phyloP scores from a whole-genome alignment of 208 protist species.

The Kentomonas sorsogonicus region DNA sequence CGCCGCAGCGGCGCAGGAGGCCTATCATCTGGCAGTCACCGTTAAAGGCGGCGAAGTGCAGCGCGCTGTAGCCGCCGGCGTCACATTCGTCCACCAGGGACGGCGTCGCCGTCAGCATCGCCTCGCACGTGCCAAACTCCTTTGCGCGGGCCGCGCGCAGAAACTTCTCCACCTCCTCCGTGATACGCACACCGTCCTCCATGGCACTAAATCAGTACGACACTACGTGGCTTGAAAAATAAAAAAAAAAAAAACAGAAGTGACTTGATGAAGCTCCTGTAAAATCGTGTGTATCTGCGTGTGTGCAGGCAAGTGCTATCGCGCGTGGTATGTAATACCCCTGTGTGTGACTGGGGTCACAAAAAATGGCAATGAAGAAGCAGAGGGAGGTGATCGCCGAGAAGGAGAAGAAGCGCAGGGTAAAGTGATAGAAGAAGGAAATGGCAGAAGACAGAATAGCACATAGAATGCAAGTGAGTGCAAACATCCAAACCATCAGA shows the following conservation, averaged over 20 bases:
- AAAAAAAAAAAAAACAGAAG: slow-evolving; percentile 3
- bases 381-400: no score
- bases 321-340: no score
- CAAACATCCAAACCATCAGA: no score
- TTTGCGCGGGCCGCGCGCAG: slow-evolving; percentile 61
- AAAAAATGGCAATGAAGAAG: no score
- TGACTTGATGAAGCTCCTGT: not conserved
- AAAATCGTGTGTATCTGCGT: not conserved
- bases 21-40: slow-evolving; percentile 67
- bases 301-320: no score
- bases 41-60: slow-evolving; percentile 89
- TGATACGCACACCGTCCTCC: slow-evolving; percentile 81
- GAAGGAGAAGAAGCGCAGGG: not conserved
- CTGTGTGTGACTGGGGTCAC: no score
- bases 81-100: slow-evolving; percentile 60
- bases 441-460: no score
- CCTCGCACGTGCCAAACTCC: slow-evolving; percentile 36
- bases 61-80: slow-evolving; percentile 72
- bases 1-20: slow-evolving; percentile 53
- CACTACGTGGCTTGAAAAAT: no score
- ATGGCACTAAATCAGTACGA: no score
- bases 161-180: slow-evolving; percentile 77
- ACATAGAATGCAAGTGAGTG: no score
- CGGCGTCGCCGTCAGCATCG: slow-evolving; percentile 53
- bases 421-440: not conserved